Conservation (phyloP, 2,329 filamentous ascomycete species). For the Colletotrichum sojae region DNA sequence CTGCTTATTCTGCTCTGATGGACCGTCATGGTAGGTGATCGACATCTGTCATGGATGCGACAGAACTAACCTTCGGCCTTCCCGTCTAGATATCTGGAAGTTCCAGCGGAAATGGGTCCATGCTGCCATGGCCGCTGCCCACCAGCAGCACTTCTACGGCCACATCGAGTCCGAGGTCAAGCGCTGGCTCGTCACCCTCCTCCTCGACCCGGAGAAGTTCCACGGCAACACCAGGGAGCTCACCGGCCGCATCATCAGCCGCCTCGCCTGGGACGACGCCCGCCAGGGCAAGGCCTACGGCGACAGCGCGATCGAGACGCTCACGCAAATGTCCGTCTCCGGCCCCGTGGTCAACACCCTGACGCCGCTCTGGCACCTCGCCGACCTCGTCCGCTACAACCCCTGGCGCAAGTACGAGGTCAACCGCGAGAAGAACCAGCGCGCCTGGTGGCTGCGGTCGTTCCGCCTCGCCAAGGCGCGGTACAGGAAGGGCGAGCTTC, state of each 20-base stretch:
- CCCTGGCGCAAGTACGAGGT: conserved; percentile 64
- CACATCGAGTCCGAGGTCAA: conserved; percentile 63
- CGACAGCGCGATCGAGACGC: conserved; percentile 61
- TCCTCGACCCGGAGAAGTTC: conserved; percentile 62
- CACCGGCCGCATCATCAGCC: conserved; percentile 65
- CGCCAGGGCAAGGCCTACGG: conserved; percentile 61
- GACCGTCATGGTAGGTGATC: conserved; percentile 61
- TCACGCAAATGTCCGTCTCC: conserved; percentile 67
- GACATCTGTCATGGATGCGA: neutral
- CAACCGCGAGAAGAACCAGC: conserved; percentile 58
- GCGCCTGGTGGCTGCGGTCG: conserved; percentile 61
- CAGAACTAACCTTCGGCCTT: neutral
- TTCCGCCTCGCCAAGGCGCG: conserved; percentile 58
- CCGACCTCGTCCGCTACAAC: conserved; percentile 56
- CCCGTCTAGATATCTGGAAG: conserved; percentile 59
- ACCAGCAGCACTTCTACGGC: conserved; percentile 61
- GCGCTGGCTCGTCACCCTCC: conserved; percentile 60
- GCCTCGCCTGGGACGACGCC: conserved; percentile 65
- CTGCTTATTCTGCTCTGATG: conserved; percentile 65
- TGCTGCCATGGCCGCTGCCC: conserved; percentile 60
- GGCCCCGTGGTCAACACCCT: conserved; percentile 65
- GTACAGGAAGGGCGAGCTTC: conserved; percentile 57
- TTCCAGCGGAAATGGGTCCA: conserved; percentile 67
- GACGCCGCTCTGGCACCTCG: conserved; percentile 63
- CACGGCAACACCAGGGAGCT: conserved; percentile 62